Percentiles rank a stretch among this genome's conserved stretches.
phyloP scores from a whole-genome alignment of 768 basidiomycete genomes.

The Amanita exitialis region DNA sequence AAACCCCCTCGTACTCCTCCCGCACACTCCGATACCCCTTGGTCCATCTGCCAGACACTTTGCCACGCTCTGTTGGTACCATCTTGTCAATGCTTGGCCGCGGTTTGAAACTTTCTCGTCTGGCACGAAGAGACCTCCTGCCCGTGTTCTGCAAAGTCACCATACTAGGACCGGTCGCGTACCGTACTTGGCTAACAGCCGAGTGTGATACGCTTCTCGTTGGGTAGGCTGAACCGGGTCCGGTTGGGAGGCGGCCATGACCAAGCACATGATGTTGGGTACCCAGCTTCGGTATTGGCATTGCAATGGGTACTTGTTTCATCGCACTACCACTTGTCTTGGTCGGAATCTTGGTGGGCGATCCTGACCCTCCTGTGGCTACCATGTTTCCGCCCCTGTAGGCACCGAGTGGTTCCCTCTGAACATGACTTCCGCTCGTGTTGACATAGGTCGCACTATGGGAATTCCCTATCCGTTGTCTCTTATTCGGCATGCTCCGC shows the following conservation, averaged over 20 bases:
- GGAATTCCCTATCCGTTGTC: conserved; percentile 43
- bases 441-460: conserved; percentile 11
- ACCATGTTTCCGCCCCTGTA: conserved; percentile 28
- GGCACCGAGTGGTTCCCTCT: conserved; percentile 30
- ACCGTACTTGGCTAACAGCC: conserved; percentile 14
- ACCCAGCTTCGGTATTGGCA: conserved; percentile 40
- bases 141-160: conserved; percentile 27
- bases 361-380: conserved; percentile 20
- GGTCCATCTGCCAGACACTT: conserved; percentile 15
- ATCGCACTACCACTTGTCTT: conserved; percentile 20
- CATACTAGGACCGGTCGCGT: conserved; percentile 14
- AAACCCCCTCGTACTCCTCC: conserved; percentile 41
- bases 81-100: conserved; percentile 57
- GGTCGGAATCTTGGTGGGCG: conserved; percentile 42
- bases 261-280: conserved; percentile 46
- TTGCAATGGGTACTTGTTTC: conserved; percentile 19
- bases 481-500: conserved; percentile 51
- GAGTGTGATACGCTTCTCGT: conserved; percentile 11
- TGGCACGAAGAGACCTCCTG: conserved; percentile 17
- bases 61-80: conserved; percentile 18
- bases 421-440: conserved; percentile 14
- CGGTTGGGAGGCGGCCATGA: conserved; percentile 35
- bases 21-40: conserved; percentile 25
- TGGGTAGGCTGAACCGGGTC: conserved; percentile 14
- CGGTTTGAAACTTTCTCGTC: conserved; percentile 74